phyloP scores from a whole-genome alignment of 768 basidiomycete genomes.

The Pulveroboletus ravenelii region DNA sequence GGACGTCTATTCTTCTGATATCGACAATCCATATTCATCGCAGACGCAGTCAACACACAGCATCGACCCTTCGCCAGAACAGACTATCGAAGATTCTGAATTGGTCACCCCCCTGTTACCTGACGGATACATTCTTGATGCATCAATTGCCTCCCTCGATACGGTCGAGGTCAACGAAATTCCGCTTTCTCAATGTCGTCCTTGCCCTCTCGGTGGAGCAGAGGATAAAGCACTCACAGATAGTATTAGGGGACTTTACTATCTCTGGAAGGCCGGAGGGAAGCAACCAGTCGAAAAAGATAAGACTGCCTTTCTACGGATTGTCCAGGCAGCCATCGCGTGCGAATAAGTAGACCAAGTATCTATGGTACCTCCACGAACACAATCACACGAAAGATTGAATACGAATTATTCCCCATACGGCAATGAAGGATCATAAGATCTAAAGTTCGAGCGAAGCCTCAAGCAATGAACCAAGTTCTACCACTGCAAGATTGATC shows the following conservation, averaged over 20 bases:
- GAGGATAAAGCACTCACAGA: conserved; percentile 44
- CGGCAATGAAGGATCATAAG: not conserved
- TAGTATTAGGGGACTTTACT: conserved; percentile 52
- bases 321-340: conserved; percentile 31
- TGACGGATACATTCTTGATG: conserved; percentile 4
- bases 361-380: not conserved
- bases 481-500: conserved; percentile 24
- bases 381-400: not conserved
- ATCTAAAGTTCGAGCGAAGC: conserved; percentile 5
- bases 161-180: conserved; percentile 11
- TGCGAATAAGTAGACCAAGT: conserved; percentile 9
- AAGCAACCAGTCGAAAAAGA: conserved; percentile 18
- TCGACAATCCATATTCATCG: conserved; percentile 6
- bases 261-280: conserved; percentile 50
- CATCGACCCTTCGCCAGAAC: conserved; percentile 9
- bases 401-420: not conserved
- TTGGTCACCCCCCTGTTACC: conserved; percentile 21
- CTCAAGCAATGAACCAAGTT: conserved; percentile 19
- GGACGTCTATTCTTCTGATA: conserved; percentile 10
- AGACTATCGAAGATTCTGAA: conserved; percentile 21
- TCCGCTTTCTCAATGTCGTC: conserved; percentile 1
- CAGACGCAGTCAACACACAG: conserved; percentile 6
- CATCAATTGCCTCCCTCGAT: conserved; percentile 13
- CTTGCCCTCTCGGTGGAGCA: conserved; percentile 6
- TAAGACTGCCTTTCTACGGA: conserved; percentile 29